Conservation (phyloP, 83 land plant genomes). For the Thuja plicata region DNA sequence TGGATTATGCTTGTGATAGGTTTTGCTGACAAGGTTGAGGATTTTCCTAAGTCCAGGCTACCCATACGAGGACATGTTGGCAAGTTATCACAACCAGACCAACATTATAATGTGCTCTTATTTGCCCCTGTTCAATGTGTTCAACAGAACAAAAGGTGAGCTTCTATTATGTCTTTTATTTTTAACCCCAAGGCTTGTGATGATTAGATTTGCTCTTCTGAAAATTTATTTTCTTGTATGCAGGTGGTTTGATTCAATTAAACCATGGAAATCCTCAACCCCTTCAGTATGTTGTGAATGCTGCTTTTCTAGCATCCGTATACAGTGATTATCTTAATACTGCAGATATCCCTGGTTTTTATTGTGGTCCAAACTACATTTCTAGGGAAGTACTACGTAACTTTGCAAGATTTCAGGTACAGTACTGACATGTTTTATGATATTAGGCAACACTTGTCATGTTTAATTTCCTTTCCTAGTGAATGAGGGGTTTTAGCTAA, state of each 20-base stretch:
- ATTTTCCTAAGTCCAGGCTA: conserved; percentile 80
- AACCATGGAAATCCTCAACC: conserved; percentile 65
- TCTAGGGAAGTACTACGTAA: conserved; percentile 28
- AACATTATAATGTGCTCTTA: conserved; percentile 74
- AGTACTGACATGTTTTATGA: neutral
- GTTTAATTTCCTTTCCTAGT: neutral
- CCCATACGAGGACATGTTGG: conserved; percentile 77
- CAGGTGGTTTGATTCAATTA: conserved; percentile 77
- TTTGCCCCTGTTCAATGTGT: conserved; percentile 48
- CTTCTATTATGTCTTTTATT: neutral
- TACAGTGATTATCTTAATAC: conserved; percentile 78
- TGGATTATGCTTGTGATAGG: conserved; percentile 26
- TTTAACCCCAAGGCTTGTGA: neutral
- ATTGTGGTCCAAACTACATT: conserved; percentile 64
- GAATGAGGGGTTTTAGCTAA: neutral
- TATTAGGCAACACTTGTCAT: neutral
- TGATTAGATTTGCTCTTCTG: neutral
- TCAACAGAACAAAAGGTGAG: conserved; percentile 75
- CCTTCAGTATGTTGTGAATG: conserved; percentile 73
- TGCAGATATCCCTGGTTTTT: conserved; percentile 63
- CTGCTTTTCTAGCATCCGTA: conserved; percentile 69
- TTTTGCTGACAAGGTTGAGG: conserved; percentile 75
- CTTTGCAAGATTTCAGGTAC: conserved; percentile 83
- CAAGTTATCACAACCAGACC: conserved; percentile 68
- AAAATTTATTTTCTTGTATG: neutral